A percentile compares a stretch with the other conserved stretches of the same genome.
phyloP scores from a whole-genome alignment of 2,329 filamentous ascomycete genomes.

The Penicillium palitans region DNA sequence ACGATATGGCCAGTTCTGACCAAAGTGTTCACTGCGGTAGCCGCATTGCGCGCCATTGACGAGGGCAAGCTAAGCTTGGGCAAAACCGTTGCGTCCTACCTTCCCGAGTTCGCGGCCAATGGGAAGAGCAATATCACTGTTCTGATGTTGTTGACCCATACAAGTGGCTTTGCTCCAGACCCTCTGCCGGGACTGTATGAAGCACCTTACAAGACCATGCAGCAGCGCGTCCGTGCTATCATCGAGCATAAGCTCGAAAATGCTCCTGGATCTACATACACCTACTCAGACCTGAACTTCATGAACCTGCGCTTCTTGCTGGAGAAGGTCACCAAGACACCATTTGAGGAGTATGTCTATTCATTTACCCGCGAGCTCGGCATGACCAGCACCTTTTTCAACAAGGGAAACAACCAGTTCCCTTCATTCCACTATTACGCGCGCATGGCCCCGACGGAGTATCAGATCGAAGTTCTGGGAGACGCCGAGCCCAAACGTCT shows the following conservation, averaged over 20 bases:
- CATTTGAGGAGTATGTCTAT: no score
- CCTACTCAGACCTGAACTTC: no score
- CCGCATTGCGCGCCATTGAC: background rate
- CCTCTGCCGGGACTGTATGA: background rate
- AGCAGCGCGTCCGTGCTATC: background rate
- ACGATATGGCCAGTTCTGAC: conserved; percentile 43
- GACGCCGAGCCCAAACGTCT: no score
- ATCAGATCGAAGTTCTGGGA: no score
- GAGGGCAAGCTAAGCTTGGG: background rate
- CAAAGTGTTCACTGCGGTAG: conserved; percentile 39
- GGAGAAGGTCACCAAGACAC: no score
- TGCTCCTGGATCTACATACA: no score
- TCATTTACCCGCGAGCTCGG: background rate
- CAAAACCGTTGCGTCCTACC: background rate
- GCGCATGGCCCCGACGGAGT: conserved; percentile 33
- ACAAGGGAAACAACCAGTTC: conserved; percentile 1
- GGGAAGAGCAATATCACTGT: background rate
- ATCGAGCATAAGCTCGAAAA: no score
- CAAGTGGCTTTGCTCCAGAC: conserved; percentile 1
- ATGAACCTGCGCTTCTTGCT: no score
- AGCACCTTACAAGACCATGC: background rate
- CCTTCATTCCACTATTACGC: background rate
- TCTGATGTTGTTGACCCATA: background rate
- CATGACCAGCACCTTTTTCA: conserved; percentile 4
- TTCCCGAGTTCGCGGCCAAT: background rate